phyloP scores from a whole-genome alignment of 371 early-diverging fungal genomes.

The Syncephalastrum racemosum region DNA sequence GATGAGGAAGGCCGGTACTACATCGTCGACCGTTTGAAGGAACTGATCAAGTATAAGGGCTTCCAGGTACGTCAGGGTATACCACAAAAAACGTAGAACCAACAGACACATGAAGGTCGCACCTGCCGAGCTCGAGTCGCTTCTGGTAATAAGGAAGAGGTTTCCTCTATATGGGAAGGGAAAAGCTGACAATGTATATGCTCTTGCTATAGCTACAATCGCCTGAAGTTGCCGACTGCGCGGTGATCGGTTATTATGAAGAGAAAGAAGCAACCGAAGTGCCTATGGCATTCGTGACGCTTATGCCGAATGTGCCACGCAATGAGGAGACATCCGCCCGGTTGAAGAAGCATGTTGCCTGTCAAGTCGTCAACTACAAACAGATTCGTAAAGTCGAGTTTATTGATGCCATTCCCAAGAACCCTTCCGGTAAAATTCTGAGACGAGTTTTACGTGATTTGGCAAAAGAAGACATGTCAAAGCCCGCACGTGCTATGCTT shows the following conservation, averaged over 20 bases:
- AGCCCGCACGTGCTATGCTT: neutral
- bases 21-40: slow-evolving; percentile 73
- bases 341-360: slow-evolving; percentile 56
- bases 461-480: neutral
- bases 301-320: slow-evolving; percentile 27
- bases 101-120: slow-evolving; percentile 26
- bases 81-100: no score
- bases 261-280: slow-evolving; percentile 62
- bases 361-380: slow-evolving; percentile 70
- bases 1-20: slow-evolving; percentile 58
- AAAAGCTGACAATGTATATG: neutral
- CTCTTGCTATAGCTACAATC: slow-evolving; percentile 48
- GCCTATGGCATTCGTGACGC: slow-evolving; percentile 69
- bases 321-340: slow-evolving; percentile 36
- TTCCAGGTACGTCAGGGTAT: slow-evolving; percentile 56
- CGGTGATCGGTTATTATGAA: slow-evolving; percentile 65
- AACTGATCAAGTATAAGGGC: slow-evolving; percentile 75
- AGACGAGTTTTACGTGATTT: slow-evolving; percentile 29
- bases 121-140: slow-evolving; percentile 70
- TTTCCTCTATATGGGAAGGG: neutral
- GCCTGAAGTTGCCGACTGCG: slow-evolving; percentile 69
- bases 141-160: slow-evolving; percentile 33
- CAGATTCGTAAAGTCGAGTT: slow-evolving; percentile 67
- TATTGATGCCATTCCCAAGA: slow-evolving; percentile 66
- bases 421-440: slow-evolving; percentile 79